Evolutionary conservation across 805 yeast genomes (phyloP).

Genomic region (Metschnikowia borealis): DNA sequence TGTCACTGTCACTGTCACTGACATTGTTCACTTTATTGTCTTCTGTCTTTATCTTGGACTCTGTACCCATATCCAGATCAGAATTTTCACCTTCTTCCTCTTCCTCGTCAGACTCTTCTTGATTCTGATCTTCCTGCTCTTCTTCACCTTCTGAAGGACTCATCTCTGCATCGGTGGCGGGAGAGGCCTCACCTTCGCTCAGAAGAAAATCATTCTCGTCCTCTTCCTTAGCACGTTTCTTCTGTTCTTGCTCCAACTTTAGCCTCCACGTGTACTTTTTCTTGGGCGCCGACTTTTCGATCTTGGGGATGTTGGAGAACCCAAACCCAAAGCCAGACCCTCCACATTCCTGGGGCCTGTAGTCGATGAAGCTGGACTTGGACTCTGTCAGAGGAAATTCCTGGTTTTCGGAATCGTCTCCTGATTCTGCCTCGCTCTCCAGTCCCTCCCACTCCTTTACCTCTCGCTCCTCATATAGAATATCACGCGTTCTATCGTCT

Average conservation of each 20-base stretch:
- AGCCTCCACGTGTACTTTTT: slow-evolving; percentile 71
- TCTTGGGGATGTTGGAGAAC: slow-evolving; percentile 52
- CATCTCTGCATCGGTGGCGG: slow-evolving; percentile 9
- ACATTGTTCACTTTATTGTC: slow-evolving; percentile 9
- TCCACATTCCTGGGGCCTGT: slow-evolving; percentile 58
- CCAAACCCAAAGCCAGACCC: slow-evolving; percentile 70
- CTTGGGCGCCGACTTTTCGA: slow-evolving; percentile 29
- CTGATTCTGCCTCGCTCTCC: slow-evolving; percentile 1
- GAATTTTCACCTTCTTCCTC: too few relatives aligned
- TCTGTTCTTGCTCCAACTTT: slow-evolving; percentile 35
- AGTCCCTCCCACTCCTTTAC: slow-evolving; percentile 54
- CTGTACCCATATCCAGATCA: background rate
- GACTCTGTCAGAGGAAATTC: background rate
- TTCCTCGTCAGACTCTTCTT: too few relatives aligned
- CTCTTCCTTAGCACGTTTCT: slow-evolving; percentile 41
- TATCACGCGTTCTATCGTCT: slow-evolving; percentile 54
- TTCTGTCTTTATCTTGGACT: slow-evolving; percentile 4
- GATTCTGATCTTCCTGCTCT: background rate
- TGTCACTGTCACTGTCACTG: slow-evolving; percentile 16
- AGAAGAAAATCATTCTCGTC: slow-evolving; percentile 60
- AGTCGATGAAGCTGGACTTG: slow-evolving; percentile 56
- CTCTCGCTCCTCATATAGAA: slow-evolving; percentile 66
- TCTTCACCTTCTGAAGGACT: slow-evolving; percentile 14
- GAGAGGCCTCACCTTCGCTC: slow-evolving; percentile 19
- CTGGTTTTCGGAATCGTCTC: background rate